Base-by-base conservation (phyloP, 106 monocot genomes). In the Ottelia alismoides region DNA sequence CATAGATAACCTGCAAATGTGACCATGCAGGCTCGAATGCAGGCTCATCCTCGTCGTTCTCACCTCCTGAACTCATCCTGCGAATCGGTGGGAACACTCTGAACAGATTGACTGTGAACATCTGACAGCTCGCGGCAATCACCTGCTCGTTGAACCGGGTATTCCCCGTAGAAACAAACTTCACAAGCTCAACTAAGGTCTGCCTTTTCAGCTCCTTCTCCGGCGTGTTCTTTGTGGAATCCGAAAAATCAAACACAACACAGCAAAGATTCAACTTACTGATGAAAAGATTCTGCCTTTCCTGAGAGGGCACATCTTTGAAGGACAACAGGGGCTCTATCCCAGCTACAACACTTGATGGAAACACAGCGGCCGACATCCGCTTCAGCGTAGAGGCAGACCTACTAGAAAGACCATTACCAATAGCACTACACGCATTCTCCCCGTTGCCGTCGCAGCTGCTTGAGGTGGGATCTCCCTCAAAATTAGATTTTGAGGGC, bases 151-250 rank as follows among this genome's bases (percentile, higher is more conserved):
- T 49, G 50, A 63, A 63, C 11, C 30, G 28, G 11, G 71, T 31
- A 10, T 68, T 55, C 17, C 53, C 77, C 19, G 65, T 44, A 20
- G 52, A 56, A 22, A 84, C 77, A 49, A 62, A 89, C 1, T 83
- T 77, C 2, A 72, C 57, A 24, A 89, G 83, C 40, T 89, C 83
- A 40, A 71, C 25, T 5, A 89, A 61, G 7, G 68, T 31, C 56
- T 80, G 83, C 43, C 71, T 69, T 30, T 89, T 89, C 2, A 80
- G 22, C 23, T 84, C 89, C 48, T 80, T 89, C 66, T 89, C 89
- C n/a, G 59, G 55, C 14, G 62, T 64, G 61, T 80, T 63, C 51
- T 73, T 83, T 45, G 72, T 72, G 5, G 73, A 65, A 30, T 89
- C 83, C 17, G 75, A 60, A 60, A 83, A 89, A 40, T 89, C 89